Evolutionary conservation across 1,139 yeast genomes (phyloP).

Genomic region (Saccharomycopsis hybrid): DNA sequence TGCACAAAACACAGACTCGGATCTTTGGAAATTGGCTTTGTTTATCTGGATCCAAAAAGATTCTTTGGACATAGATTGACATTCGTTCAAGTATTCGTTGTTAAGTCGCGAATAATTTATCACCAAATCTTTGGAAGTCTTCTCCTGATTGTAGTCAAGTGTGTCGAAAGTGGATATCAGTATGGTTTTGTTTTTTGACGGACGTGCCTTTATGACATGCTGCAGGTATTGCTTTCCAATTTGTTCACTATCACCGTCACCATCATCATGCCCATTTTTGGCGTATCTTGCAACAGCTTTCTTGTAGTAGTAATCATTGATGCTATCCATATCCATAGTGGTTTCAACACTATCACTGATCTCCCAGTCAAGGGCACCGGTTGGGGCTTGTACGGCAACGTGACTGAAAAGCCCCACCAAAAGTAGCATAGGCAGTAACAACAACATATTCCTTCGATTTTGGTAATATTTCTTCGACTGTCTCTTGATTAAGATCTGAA

Average conservation of each 20-base stretch:
- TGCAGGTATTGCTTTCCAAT: conserved; percentile 2
- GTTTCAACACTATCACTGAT: no score
- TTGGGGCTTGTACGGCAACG: no score
- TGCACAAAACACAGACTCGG: conserved; percentile 4
- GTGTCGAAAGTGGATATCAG: background rate
- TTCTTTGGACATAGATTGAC: background rate
- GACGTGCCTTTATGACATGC: no score
- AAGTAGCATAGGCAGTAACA: no score
- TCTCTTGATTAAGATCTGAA: no score
- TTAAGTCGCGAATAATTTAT: background rate
- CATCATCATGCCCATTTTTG: no score
- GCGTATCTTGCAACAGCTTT: no score
- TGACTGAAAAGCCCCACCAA: no score
- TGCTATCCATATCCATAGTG: no score
- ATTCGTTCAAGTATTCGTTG: conserved; percentile 1
- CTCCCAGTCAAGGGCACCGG: no score
- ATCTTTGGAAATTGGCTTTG: background rate
- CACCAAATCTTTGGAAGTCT: background rate
- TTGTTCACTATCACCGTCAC: background rate
- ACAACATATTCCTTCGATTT: no score
- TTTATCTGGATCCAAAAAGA: background rate
- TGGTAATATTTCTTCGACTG: background rate
- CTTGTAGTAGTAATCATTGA: no score
- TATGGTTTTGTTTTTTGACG: background rate
- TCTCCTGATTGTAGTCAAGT: background rate